These are phyloP conservation scores for Prunus mume DNA, from an alignment of 306 rosid genomes.

Conservation along the genomic window DNA sequence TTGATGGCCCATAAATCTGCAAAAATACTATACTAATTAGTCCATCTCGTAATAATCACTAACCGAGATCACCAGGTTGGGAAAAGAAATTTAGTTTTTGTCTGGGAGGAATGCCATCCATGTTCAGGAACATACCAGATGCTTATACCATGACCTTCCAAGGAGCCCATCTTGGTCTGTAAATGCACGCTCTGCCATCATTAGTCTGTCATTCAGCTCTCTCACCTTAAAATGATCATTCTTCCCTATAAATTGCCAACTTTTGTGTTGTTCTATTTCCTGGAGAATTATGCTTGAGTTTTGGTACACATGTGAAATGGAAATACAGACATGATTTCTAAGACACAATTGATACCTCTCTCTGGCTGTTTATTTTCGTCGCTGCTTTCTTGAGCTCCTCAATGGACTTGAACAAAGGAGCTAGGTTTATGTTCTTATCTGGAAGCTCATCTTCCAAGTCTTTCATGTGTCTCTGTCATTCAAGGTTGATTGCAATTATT, in stretches of 20 bases:
- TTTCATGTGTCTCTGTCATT: slow-evolving; percentile 38
- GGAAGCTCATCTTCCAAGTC: slow-evolving; percentile 39
- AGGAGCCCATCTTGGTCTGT: slow-evolving; percentile 66
- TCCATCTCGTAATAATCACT: neutral
- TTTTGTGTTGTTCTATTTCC: slow-evolving; percentile 45
- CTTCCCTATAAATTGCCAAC: slow-evolving; percentile 45
- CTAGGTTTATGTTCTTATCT: slow-evolving; percentile 40
- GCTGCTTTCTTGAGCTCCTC: slow-evolving; percentile 58
- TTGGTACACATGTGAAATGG: neutral
- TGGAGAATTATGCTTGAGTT: slow-evolving; percentile 24
- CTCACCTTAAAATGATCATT: slow-evolving; percentile 42
- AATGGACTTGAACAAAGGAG: slow-evolving; percentile 54
- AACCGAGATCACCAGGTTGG: neutral
- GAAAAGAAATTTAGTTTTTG: neutral
- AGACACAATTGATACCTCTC: slow-evolving; percentile 39
- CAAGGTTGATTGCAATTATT: neutral
- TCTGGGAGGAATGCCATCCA: neutral
- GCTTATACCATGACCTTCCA: slow-evolving; percentile 67
- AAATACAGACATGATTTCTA: neutral
- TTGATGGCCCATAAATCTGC: slow-evolving; percentile 66
- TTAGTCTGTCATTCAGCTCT: slow-evolving; percentile 65
- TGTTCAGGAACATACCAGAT: slow-evolving; percentile 48
- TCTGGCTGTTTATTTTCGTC: slow-evolving; percentile 38
- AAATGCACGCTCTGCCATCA: slow-evolving; percentile 77
- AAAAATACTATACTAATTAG: neutral